Conservation (phyloP, 148 eudicot genomes). For the Cornus controversa region DNA sequence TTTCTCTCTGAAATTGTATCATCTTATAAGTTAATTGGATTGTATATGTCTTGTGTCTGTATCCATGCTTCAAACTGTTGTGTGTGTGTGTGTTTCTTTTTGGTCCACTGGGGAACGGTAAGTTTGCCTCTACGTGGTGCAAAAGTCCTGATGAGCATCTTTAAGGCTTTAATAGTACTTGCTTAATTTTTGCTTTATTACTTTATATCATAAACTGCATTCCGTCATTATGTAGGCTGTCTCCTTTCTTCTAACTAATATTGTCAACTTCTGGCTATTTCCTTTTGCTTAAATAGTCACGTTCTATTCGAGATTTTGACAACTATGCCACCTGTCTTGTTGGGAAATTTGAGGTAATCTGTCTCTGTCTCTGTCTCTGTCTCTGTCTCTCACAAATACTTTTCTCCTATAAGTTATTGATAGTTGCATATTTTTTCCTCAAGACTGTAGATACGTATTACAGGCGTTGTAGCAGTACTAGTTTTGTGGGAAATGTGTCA, state of each 20-base stretch:
- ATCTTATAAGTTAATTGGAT: neutral
- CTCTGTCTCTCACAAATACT: neutral
- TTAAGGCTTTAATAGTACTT: neutral
- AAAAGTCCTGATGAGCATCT: neutral
- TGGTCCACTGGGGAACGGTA: neutral
- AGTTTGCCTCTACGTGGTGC: neutral
- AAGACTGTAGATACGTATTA: conserved; percentile 95
- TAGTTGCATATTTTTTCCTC: conserved; percentile 17
- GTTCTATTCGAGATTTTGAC: conserved; percentile 86
- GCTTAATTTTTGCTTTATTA: neutral
- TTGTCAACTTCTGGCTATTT: neutral
- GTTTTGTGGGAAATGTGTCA: conserved; percentile 60
- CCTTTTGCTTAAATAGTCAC: conserved; percentile 46
- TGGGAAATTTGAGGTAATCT: conserved; percentile 74
- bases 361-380: conserved; percentile 9
- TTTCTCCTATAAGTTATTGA: conserved; percentile 16
- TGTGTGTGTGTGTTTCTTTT: neutral
- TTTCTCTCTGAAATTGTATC: conserved; percentile 10
- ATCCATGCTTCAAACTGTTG: neutral
- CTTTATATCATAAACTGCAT: neutral
- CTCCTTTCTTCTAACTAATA: conserved; percentile 11
- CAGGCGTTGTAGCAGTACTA: conserved; percentile 70
- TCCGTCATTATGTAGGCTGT: neutral
- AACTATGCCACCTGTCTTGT: conserved; percentile 77
- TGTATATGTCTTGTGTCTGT: neutral